Evolutionary conservation across 768 basidiomycete genomes (phyloP), one percentile per base, ranked within the genome.

Genomic region (Termitomyces sp.): DNA sequence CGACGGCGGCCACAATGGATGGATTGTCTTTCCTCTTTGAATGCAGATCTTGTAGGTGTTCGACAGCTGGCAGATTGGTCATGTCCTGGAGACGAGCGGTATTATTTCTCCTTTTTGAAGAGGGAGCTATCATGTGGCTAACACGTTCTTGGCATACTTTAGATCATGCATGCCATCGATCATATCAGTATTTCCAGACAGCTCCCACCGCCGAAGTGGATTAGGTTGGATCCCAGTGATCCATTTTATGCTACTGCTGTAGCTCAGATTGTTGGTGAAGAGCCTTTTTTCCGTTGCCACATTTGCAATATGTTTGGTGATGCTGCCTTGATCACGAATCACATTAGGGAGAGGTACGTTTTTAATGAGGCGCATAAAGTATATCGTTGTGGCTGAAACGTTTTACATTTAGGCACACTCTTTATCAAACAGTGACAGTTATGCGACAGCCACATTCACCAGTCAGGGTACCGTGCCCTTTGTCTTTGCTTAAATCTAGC

Each of bases 31-130:
- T 66, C 4, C 69, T 74, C 33, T 60, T 73, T 36, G 71, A 71
- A 48, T 74, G 73, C 46, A 38, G 60, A 1, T 58, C 66, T 18
- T 72, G 71, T 58, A 58, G 57, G 42, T 56, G 60, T 50, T 42
- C 50, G 7, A 52, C 42, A 18, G 35, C 38, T 11, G 70, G 69
- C 6, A 63, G 68, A 16, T 59, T 66, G 24, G 64, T 65, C 16
- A 71, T 72, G 68, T 59, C 66, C 6, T 73, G 72, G 72, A 46
- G 64, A 20, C 52, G 62, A 54, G 68, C 64, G 55, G 67, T 68
- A 59, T 38, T 55, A 1, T 51, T 51, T 40, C 9, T 58, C n/a
- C 78, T 82, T 5, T 69, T 87, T 50, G 85, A 86, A 70, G 68
- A 74, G 7, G 73, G 76, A 42, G 75, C 12, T 45, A 20, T 49